Percentiles rank a stretch among this genome's conserved stretches.
Conservation (phyloP, 177 flowering plant species). For the Telopea speciosissima region DNA sequence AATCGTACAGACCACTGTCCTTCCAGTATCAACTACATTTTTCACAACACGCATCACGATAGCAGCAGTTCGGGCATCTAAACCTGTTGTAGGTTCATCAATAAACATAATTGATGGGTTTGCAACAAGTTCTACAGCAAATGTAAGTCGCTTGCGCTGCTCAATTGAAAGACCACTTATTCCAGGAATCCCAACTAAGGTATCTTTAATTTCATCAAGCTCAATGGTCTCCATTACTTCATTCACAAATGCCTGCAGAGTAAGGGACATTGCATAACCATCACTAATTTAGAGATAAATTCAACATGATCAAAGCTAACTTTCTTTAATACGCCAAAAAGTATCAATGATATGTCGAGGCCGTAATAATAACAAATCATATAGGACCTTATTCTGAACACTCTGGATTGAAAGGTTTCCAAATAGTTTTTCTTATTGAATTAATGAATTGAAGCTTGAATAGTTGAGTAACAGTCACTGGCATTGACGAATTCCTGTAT, state of each 20-base stretch:
- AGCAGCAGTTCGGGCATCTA: constrained; percentile 24
- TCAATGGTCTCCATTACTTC: constrained; percentile 36
- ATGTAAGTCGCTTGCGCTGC: constrained; percentile 19
- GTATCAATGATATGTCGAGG: no score
- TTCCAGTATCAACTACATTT: constrained; percentile 13
- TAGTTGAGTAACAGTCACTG: no score
- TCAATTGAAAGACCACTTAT: constrained; percentile 36
- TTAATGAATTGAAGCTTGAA: no score
- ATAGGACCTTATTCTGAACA: no score
- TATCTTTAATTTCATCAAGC: constrained; percentile 29
- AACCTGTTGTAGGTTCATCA: constrained; percentile 23
- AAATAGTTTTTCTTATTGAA: no score
- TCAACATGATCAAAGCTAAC: not conserved
- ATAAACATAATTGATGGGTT: constrained; percentile 22
- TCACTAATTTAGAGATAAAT: no score
- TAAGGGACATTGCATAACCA: not conserved
- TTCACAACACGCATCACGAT: constrained; percentile 18
- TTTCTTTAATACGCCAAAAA: no score
- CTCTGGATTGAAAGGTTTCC: no score
- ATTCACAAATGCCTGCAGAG: constrained; percentile 37
- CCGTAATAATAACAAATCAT: no score
- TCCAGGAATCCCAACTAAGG: constrained; percentile 43
- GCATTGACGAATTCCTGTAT: no score
- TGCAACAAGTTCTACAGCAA: constrained; percentile 22
- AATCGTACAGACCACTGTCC: constrained; percentile 19